These are phyloP conservation scores for Elongisporangium anandrum DNA, from an alignment of 352 stramenopile species.

Conservation along the genomic window DNA sequence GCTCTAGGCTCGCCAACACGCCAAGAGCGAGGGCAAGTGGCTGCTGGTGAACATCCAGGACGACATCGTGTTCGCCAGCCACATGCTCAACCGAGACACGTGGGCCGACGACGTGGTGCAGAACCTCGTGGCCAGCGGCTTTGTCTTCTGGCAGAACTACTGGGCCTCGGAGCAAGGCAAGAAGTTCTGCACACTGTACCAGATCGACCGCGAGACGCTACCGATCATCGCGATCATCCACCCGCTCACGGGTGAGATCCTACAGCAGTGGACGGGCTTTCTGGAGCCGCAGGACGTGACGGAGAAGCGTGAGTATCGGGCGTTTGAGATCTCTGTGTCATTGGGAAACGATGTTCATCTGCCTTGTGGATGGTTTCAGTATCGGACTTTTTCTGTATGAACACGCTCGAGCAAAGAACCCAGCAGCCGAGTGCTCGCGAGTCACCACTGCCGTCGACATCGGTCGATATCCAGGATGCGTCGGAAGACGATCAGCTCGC, in stretches of 20 bases:
- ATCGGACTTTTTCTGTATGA: conserved; percentile 64
- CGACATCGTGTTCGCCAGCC: conserved; percentile 92
- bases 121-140: conserved; percentile 92
- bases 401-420: conserved; percentile 22
- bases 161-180: conserved; percentile 76
- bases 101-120: conserved; percentile 94
- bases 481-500: conserved; percentile 77
- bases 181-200: conserved; percentile 81
- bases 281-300: conserved; percentile 63
- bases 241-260: conserved; percentile 66
- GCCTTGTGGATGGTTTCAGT: no score
- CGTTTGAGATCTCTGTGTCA: background rate
- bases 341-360: no score
- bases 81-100: conserved; percentile 95
- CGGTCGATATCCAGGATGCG: conserved; percentile 37
- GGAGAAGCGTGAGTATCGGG: conserved; percentile 54
- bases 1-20: conserved; percentile 50
- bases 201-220: conserved; percentile 62
- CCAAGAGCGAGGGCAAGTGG: conserved; percentile 89
- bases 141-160: conserved; percentile 94
- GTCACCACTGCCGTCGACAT: background rate
- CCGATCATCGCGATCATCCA: conserved; percentile 77
- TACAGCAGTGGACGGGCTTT: conserved; percentile 64
- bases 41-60: conserved; percentile 94
- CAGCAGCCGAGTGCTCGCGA: background rate